These are phyloP conservation scores for Dipodascus geniculatus DNA, from an alignment of 805 yeast genomes.

Conservation along the genomic window DNA sequence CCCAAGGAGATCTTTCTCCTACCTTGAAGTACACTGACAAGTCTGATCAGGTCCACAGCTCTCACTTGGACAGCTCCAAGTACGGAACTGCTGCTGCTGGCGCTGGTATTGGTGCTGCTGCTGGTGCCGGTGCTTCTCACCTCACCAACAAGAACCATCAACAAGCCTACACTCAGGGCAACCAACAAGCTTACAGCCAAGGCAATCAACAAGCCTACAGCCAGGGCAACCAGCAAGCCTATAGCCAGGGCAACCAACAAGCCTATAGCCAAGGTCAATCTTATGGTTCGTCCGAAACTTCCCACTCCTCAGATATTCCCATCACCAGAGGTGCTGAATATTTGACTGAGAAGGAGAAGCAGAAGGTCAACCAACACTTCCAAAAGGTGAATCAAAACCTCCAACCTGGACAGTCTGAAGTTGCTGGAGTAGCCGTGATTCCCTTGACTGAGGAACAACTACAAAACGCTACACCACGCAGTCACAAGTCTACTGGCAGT, in stretches of 20 bases:
- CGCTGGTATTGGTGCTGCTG: neutral
- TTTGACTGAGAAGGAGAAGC: neutral
- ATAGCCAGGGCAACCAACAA: neutral
- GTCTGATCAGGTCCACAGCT: neutral
- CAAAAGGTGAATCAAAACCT: neutral
- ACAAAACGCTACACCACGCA: neutral
- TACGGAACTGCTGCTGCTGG: neutral
- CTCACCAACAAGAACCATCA: neutral
- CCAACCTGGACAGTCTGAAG: neutral
- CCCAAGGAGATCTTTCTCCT: neutral
- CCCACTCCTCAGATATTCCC: neutral
- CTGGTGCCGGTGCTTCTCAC: neutral
- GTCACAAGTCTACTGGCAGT: neutral
- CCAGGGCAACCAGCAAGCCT: too few species aligned
- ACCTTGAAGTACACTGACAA: neutral
- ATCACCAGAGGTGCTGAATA: neutral
- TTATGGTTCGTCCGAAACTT: neutral
- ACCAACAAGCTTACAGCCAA: neutral
- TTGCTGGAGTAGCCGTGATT: neutral
- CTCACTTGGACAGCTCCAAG: neutral
- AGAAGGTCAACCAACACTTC: neutral
- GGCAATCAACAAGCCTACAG: too few species aligned
- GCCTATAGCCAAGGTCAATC: neutral
- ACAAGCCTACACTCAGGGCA: too few species aligned
- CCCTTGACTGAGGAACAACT: slow-evolving; percentile 1